A percentile compares a stretch with the other conserved stretches of the same genome.
phyloP scores from a whole-genome alignment of 768 basidiomycete species.

The Hygrophorus pudorinus region DNA sequence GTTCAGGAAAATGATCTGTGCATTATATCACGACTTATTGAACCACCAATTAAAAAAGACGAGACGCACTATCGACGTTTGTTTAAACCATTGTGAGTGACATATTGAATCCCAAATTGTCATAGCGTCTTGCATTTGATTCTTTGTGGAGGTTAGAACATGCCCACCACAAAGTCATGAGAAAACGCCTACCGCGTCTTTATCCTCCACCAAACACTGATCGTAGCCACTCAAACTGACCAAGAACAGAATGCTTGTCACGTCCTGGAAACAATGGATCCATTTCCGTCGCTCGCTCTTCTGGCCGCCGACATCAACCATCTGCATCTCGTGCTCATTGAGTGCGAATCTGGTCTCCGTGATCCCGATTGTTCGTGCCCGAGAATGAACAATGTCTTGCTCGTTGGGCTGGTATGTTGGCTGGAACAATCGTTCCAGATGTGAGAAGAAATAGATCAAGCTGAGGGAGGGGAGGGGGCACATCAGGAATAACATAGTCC shows the following conservation, averaged over 20 bases:
- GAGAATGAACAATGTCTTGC: slow-evolving; percentile 80
- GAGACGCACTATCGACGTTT: slow-evolving; percentile 74
- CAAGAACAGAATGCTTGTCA: slow-evolving; percentile 86
- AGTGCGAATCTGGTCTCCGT: slow-evolving; percentile 80
- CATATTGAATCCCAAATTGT: slow-evolving; percentile 99
- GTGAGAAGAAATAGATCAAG: slow-evolving; percentile 66
- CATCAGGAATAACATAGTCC: background rate
- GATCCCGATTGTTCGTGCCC: slow-evolving; percentile 86
- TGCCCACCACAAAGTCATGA: background rate
- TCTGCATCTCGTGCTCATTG: slow-evolving; percentile 73
- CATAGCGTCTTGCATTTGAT: slow-evolving; percentile 98
- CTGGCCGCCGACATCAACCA: slow-evolving; percentile 93
- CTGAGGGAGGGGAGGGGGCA: slow-evolving; percentile 24
- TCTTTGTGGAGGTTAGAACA: slow-evolving; percentile 33
- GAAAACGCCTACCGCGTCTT: slow-evolving; percentile 60
- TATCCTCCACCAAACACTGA: slow-evolving; percentile 88
- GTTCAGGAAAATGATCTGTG: slow-evolving; percentile 86
- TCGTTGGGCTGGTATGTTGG: slow-evolving; percentile 64
- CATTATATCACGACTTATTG: no score
- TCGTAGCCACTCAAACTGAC: slow-evolving; percentile 91
- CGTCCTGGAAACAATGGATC: slow-evolving; percentile 94
- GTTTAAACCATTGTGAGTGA: slow-evolving; percentile 95
- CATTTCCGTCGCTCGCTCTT: slow-evolving; percentile 89
- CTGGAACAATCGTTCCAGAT: slow-evolving; percentile 72
- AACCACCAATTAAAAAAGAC: background rate